Percentiles rank a stretch among this genome's conserved stretches.
phyloP scores from a whole-genome alignment of 2,329 filamentous ascomycete species.

The Phymatotrichopsis omnivora region DNA sequence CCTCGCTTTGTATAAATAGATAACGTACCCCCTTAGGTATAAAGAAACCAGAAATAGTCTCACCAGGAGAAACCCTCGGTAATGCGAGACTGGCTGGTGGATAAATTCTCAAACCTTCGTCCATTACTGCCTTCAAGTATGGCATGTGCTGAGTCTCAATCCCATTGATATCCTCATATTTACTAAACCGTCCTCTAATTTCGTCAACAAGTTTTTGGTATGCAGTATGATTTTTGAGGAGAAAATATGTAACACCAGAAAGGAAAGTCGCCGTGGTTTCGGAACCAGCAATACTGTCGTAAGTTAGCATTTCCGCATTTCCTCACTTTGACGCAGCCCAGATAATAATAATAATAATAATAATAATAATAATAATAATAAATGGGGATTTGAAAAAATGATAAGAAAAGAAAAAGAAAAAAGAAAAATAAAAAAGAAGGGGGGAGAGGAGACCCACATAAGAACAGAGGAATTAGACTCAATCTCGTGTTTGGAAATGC shows the following conservation, averaged over 20 bases:
- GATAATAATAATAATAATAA: too few relatives aligned
- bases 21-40: conserved; percentile 21
- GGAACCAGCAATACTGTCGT: conserved; percentile 18
- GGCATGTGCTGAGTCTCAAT: conserved; percentile 33
- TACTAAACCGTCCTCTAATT: conserved; percentile 33
- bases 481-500: conserved; percentile 34
- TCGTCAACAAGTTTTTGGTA: conserved; percentile 31
- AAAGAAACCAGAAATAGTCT: conserved; percentile 23
- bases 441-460: conserved; percentile 30
- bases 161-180: conserved; percentile 34
- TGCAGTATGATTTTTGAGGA: conserved; percentile 31
- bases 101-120: conserved; percentile 35
- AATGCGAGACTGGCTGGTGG: conserved; percentile 34
- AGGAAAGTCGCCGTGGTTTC: conserved; percentile 34
- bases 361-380: too few relatives aligned
- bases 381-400: too few relatives aligned
- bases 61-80: conserved; percentile 17
- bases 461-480: conserved; percentile 33
- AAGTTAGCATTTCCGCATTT: conserved; percentile 1
- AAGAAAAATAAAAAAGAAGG: too few relatives aligned
- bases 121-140: conserved; percentile 36
- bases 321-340: too few relatives aligned
- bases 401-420: too few relatives aligned
- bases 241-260: conserved; percentile 26
- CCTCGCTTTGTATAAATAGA: neutral